Base-by-base conservation (phyloP, 495 filamentous ascomycete species). In the Penicillium fimorum region DNA sequence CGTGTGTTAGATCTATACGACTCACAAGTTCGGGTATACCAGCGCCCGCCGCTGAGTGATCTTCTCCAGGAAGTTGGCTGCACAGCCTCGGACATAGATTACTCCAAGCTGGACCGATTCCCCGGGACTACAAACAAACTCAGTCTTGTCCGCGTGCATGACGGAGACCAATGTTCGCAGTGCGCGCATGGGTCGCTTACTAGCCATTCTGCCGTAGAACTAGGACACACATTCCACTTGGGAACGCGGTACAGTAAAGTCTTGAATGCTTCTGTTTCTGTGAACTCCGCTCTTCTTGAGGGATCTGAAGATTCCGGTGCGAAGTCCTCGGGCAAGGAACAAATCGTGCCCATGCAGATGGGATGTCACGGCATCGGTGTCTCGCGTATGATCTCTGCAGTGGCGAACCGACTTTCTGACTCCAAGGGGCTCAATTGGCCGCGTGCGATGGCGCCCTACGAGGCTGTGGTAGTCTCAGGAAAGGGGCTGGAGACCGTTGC, bases 321-420 rank as follows among this genome's bases (percentile, higher is more conserved):
- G 15, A 56, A 60, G 12, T 56, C 50, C n/a, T 42, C 61, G 33
- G 50, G 48, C 53, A 63, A 65, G 56, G 50, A 69, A 43, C 50
- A 70, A 49, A 69, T 68, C 27, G 78, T 83, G 0, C 75, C 85
- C 0, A 80, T 97, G 70, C 82, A 94, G 51, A 97, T 97, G 93
- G 94, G 94, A 45, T 98, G 95, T 60, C 89, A 97, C 62, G 94
- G 94, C 1, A 96, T 98, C 55, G 94, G 94, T 0, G 81, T 98
- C 22, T 96, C 92, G 2, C 87, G 94, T 30, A 84, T 98, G 70
- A 87, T 98, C 56, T 91, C 86, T 5, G 91, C 94, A 5, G 82
- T 93, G 2, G 91, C 94, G 0, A 85, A 91, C 53, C 68, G 77
- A 7, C 73, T 92, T n/a, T 77, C 84, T 0, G 89, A 94, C 60